A percentile compares a stretch with the other conserved stretches of the same genome.
These are phyloP conservation scores for Starmerella sp. DNA, from an alignment of 805 yeast genomes.

Conservation along the genomic window DNA sequence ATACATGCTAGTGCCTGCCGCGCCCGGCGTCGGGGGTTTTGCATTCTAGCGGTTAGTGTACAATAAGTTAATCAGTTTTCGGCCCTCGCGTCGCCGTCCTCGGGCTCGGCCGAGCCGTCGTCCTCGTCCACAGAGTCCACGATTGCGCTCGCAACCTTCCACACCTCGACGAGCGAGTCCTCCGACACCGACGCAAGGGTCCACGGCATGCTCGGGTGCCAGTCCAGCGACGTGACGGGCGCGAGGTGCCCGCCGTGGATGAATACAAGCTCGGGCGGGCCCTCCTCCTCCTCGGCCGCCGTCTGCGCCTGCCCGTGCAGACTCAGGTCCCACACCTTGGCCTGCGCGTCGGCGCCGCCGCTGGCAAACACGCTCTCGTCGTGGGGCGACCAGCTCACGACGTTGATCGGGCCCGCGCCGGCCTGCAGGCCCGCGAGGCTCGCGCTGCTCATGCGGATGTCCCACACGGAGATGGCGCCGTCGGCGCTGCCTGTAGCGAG, in stretches of 20 bases:
- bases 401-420: conserved; percentile 46
- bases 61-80: not conserved
- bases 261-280: conserved; percentile 67
- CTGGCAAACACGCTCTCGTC: conserved; percentile 47
- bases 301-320: conserved; percentile 41
- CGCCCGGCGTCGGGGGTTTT: no score
- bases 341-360: conserved; percentile 55
- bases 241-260: conserved; percentile 83
- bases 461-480: conserved; percentile 62
- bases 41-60: not conserved
- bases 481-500: conserved; percentile 74
- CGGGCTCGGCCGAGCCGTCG: not conserved
- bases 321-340: conserved; percentile 63
- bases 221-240: conserved; percentile 51
- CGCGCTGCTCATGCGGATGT: conserved; percentile 47
- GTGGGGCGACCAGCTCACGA: conserved; percentile 43
- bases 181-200: conserved; percentile 60
- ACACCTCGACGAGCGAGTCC: conserved; percentile 63
- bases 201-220: conserved; percentile 52
- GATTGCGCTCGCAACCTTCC: conserved; percentile 51
- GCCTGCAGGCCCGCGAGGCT: conserved; percentile 61
- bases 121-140: conserved; percentile 21
- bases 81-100: not conserved
- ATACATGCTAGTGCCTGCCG: no score
- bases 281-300: conserved; percentile 44